These are phyloP conservation scores for Penicillium sp. DNA, from an alignment of 2,329 filamentous ascomycete species.

Conservation along the genomic window DNA sequence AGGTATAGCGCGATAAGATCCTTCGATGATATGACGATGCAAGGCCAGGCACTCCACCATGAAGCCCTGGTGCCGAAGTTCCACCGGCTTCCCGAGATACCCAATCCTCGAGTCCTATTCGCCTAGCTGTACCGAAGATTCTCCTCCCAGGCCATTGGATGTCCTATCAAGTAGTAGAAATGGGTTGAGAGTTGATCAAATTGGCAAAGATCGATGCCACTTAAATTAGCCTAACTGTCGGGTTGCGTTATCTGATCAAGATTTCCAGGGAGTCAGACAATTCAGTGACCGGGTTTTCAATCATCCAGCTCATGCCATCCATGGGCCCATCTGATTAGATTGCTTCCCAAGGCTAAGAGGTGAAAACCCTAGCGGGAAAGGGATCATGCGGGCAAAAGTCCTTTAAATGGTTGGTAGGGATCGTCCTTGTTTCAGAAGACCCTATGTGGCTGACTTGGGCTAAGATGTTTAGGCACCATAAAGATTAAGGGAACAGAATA, in stretches of 20 bases:
- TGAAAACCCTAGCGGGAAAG: background rate
- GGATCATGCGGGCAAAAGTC: background rate
- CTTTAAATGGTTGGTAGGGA: background rate
- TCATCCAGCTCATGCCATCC: background rate
- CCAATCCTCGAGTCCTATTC: conserved; percentile 9
- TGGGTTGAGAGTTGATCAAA: conserved; percentile 2
- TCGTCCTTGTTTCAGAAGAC: conserved; percentile 1
- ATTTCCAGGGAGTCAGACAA: conserved; percentile 9
- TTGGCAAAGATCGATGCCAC: conserved; percentile 10
- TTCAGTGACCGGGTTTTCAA: background rate
- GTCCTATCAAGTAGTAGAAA: background rate
- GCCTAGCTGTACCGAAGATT: background rate
- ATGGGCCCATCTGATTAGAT: background rate
- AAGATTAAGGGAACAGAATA: background rate
- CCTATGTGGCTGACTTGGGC: background rate
- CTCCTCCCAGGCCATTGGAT: conserved; percentile 1
- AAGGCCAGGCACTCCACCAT: conserved; percentile 11
- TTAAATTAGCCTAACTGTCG: background rate
- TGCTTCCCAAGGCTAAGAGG: background rate
- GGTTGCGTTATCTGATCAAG: conserved; percentile 23
- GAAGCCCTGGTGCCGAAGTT: conserved; percentile 7
- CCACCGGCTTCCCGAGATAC: conserved; percentile 17
- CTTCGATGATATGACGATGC: background rate
- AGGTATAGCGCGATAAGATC: conserved; percentile 6
- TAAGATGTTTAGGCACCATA: background rate